phyloP scores from a whole-genome alignment of 1,284 basidiomycete species.

The Macrocystidia cucumis region DNA sequence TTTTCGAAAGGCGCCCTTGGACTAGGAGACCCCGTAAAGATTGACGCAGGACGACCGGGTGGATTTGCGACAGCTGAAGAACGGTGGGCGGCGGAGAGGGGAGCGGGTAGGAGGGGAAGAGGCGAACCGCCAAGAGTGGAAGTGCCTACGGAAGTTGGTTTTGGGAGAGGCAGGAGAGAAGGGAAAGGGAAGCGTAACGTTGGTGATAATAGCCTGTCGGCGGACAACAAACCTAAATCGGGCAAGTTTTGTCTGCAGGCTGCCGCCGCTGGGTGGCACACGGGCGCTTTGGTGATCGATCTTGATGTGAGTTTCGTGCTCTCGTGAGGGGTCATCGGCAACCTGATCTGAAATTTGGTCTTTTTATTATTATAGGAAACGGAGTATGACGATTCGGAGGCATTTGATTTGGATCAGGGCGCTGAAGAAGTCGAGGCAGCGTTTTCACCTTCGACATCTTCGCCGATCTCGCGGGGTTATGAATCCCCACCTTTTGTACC shows the following conservation, averaged over 20 bases:
- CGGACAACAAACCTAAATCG: too few species aligned
- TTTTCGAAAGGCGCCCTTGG: constrained; percentile 79
- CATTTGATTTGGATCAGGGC: constrained; percentile 10
- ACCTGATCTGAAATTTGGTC: constrained; percentile 6
- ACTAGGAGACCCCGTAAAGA: constrained; percentile 58
- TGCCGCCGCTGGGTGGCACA: constrained; percentile 83
- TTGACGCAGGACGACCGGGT: constrained; percentile 51
- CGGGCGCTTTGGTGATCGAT: constrained; percentile 79
- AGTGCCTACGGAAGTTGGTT: constrained; percentile 63
- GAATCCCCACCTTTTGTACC: constrained; percentile 1
- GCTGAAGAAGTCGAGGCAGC: not conserved
- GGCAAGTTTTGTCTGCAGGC: constrained; percentile 80
- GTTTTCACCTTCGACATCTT: not conserved
- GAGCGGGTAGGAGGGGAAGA: constrained; percentile 22
- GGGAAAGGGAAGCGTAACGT: constrained; percentile 41
- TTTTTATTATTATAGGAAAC: constrained; percentile 15
- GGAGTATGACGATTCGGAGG: constrained; percentile 21
- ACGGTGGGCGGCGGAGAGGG: constrained; percentile 18
- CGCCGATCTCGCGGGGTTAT: too few species aligned
- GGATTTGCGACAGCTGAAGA: constrained; percentile 38
- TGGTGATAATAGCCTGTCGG: too few species aligned
- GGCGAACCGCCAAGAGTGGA: constrained; percentile 36
- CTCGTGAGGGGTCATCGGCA: not conserved
- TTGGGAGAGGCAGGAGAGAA: constrained; percentile 46
- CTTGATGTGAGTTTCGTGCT: constrained; percentile 41